These are phyloP conservation scores for Artemisia argyi DNA, from an alignment of 129 eudicot species.

Conservation along the genomic window DNA sequence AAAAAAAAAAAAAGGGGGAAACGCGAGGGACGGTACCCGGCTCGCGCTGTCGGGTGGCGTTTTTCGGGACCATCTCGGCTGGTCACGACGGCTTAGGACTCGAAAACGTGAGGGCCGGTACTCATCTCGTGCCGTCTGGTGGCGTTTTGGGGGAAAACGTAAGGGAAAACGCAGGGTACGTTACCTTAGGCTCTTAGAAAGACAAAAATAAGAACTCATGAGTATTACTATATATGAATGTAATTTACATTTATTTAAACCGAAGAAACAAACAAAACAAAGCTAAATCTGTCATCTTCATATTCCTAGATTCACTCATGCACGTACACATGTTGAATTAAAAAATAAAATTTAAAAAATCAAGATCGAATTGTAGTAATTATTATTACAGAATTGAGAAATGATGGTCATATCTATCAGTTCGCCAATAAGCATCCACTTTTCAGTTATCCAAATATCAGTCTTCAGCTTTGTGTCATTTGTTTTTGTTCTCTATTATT, in stretches of 20 bases:
- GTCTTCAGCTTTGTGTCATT: conserved; percentile 20
- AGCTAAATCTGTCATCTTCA: not conserved
- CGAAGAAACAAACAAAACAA: not conserved
- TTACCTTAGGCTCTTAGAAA: no score
- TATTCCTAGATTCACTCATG: not conserved
- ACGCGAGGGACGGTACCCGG: no score
- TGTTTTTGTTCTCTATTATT: not conserved
- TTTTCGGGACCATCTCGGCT: no score
- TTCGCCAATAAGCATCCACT: conserved; percentile 13
- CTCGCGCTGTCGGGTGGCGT: no score
- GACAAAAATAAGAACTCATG: conserved; percentile 26
- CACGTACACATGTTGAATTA: not conserved
- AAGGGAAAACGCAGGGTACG: no score
- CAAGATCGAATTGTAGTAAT: not conserved
- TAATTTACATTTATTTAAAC: not conserved
- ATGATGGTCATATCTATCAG: not conserved
- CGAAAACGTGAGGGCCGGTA: no score
- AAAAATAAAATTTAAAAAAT: not conserved
- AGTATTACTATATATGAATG: not conserved
- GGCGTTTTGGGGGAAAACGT: no score
- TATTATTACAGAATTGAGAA: conserved; percentile 20
- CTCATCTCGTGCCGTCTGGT: no score
- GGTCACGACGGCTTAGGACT: no score
- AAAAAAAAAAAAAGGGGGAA: no score
- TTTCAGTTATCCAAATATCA: conserved; percentile 17